A percentile compares a stretch with the other conserved stretches of the same genome.
Evolutionary conservation across 2,329 filamentous ascomycete species (phyloP).

Genomic region (Fusarium succisae): DNA sequence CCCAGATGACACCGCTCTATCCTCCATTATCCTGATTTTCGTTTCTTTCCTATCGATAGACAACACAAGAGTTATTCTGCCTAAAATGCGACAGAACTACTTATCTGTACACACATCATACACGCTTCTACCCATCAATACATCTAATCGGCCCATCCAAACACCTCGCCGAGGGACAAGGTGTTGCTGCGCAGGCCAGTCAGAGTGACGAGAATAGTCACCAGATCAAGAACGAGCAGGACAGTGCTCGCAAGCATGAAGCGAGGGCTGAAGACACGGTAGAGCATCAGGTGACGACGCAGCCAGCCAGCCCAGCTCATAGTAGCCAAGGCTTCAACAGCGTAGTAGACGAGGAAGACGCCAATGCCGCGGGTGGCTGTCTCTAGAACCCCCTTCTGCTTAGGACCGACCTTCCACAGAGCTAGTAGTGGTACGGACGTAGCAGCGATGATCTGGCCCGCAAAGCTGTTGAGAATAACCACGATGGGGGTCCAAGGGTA

Average conservation of each 20-base stretch:
- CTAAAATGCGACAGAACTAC: neutral
- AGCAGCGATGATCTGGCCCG: conserved; percentile 84
- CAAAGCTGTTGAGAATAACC: conserved; percentile 87
- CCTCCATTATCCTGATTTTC: conserved; percentile 3
- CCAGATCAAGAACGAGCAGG: conserved; percentile 79
- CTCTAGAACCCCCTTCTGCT: conserved; percentile 74
- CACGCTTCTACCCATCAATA: neutral
- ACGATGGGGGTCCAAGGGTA: conserved; percentile 92
- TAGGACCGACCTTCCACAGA: conserved; percentile 89
- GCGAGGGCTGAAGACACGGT: conserved; percentile 88
- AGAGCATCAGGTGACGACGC: conserved; percentile 93
- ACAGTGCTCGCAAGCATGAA: conserved; percentile 84
- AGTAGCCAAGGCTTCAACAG: conserved; percentile 83
- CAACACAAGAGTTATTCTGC: neutral
- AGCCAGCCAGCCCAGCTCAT: conserved; percentile 91
- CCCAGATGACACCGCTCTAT: neutral
- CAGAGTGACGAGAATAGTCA: conserved; percentile 76
- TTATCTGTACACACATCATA: conserved; percentile 24
- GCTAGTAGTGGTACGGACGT: conserved; percentile 81
- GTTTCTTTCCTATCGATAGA: neutral
- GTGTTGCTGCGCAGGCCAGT: conserved; percentile 80
- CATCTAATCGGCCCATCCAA: conserved; percentile 75
- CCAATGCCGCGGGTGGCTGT: conserved; percentile 75
- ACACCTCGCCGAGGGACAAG: conserved; percentile 83
- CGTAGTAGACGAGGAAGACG: conserved; percentile 83